A percentile compares a stretch with the other conserved stretches of the same genome.
Conservation (phyloP, 1,284 basidiomycete species). For the Phlebopus sp. region DNA sequence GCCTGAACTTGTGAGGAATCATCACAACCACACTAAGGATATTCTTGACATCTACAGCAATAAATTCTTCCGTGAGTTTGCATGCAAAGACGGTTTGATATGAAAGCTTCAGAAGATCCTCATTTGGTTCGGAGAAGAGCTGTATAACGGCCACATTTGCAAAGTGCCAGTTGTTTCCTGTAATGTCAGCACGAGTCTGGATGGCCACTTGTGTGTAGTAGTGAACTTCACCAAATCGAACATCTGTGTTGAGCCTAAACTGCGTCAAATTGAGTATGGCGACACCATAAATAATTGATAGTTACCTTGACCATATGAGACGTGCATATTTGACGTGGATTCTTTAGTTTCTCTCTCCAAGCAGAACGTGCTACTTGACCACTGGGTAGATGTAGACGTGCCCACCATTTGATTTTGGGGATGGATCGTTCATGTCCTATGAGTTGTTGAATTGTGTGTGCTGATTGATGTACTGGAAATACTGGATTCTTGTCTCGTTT, state of each 20-base stretch:
- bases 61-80: too few relatives aligned
- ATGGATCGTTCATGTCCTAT: too few relatives aligned
- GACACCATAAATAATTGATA: too few relatives aligned
- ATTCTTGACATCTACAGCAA: too few relatives aligned
- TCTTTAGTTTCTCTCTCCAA: constrained; percentile 26
- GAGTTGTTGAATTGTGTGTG: too few relatives aligned
- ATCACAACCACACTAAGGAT: too few relatives aligned
- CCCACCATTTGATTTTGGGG: constrained; percentile 25
- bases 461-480: too few relatives aligned
- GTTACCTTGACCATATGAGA: not conserved
- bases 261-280: too few relatives aligned
- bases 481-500: too few relatives aligned
- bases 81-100: constrained; percentile 13
- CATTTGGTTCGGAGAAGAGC: constrained; percentile 18
- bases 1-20: too few relatives aligned
- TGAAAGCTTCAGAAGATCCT: constrained; percentile 16
- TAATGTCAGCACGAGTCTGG: too few relatives aligned
- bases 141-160: constrained; percentile 16
- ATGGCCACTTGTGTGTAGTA: not conserved
- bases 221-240: not conserved
- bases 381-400: constrained; percentile 30
- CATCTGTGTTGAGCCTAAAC: too few relatives aligned
- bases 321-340: not conserved
- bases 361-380: constrained; percentile 30
- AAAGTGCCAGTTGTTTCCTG: not conserved